phyloP scores from a whole-genome alignment of 2,329 filamentous ascomycete genomes.

The Aureobasidium zeae region DNA sequence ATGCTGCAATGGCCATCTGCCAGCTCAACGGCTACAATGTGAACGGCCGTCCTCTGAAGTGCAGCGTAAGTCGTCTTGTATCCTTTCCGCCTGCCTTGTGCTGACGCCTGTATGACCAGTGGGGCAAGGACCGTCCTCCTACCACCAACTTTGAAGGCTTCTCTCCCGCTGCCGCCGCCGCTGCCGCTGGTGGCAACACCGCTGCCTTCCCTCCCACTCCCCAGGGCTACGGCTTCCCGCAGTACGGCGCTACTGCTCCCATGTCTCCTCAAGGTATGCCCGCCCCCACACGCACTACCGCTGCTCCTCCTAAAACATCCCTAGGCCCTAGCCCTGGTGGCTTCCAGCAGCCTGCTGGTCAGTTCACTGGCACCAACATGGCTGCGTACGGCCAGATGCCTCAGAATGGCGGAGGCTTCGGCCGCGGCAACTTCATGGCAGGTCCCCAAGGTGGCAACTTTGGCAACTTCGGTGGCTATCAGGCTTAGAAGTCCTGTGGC shows the following conservation, averaged over 20 bases:
- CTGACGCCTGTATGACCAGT: conserved; percentile 49
- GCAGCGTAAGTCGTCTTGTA: conserved; percentile 75
- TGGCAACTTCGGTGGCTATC: conserved; percentile 42
- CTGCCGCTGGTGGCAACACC: conserved; percentile 55
- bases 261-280: conserved; percentile 52
- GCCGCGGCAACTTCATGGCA: conserved; percentile 56
- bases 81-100: conserved; percentile 18
- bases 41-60: conserved; percentile 92
- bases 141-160: conserved; percentile 73
- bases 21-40: conserved; percentile 97
- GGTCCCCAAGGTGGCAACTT: conserved; percentile 41
- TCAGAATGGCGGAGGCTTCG: conserved; percentile 71
- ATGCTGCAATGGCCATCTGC: conserved; percentile 96
- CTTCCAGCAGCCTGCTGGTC: conserved; percentile 48
- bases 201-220: conserved; percentile 62
- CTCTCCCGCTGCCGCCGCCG: conserved; percentile 60
- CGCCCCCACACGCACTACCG: conserved; percentile 19
- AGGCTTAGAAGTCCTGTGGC: conserved; percentile 37
- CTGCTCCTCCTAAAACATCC: conserved; percentile 17
- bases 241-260: conserved; percentile 68
- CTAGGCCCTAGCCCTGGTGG: conserved; percentile 23
- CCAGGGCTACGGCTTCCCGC: conserved; percentile 73
- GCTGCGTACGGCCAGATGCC: conserved; percentile 42
- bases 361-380: conserved; percentile 57
- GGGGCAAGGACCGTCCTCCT: conserved; percentile 97